Base-by-base conservation (phyloP, 768 basidiomycete genomes). In the Mycena filopes region DNA sequence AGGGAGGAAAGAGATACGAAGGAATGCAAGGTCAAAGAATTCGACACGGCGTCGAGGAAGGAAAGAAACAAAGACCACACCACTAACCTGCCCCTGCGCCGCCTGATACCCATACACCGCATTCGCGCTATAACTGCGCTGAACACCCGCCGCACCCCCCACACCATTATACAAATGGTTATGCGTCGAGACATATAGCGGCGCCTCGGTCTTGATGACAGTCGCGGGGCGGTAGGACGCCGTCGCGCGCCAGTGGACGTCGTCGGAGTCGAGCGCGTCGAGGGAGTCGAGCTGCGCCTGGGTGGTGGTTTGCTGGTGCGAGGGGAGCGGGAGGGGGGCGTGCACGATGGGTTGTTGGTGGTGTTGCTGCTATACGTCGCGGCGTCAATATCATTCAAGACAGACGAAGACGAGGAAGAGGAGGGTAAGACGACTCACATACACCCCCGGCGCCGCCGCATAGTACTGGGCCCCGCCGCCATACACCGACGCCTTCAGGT, bases 111-210 rank as follows among this genome's bases (percentile, higher is more conserved):
- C 49, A 29, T 67, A 67, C 10, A 47, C 55, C 0, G 66, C 60
- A 15, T 43, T 47, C 41, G 60, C 66, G 21, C 59, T 61, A 40
- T 62, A 67, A 38, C 60, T 62, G 49, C 66, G 66, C 66, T 67
- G 66, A 21, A 67, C 49, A 1, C 60, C n/a, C 65, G 25, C 49
- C 25, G 33, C 3, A n/a, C n/a, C 21, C 47, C 21, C n/a, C 31
- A 10, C 31, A 40, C 40, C 12, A 41, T 28, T 55, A 51, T 62
- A 62, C 16, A 62, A 45, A n/a, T 48, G 54, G 38, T 55, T 45
- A 25, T 63, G 61, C 40, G 36, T n/a, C n/a, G n/a, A n/a, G n/a
- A n/a, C n/a, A 51, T 40, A 21, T 29, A 15, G 41, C 28, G 46
- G n/a, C 31, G 15, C 41, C 26, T 41, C 26, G 20, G 29, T 42